phyloP scores from a whole-genome alignment of 805 yeast species.

The Ogataea nitratoaversa region DNA sequence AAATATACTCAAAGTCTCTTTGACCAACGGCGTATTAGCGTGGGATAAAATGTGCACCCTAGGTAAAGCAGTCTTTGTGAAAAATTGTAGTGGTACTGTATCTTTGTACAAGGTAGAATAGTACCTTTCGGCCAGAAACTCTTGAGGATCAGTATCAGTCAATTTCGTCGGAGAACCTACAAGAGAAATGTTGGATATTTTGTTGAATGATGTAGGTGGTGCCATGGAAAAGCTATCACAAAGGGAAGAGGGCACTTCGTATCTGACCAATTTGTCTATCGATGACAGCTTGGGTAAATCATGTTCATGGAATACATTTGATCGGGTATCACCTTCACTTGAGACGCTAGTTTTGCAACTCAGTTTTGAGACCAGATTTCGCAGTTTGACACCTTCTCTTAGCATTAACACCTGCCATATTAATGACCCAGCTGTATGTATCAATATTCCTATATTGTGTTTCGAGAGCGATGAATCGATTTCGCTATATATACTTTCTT shows the following conservation, averaged over 20 bases:
- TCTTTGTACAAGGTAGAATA: constrained; percentile 23
- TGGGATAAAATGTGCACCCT: constrained; percentile 25
- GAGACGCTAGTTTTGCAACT: not conserved
- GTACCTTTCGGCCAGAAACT: constrained; percentile 26
- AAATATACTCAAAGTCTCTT: constrained; percentile 16
- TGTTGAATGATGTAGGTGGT: constrained; percentile 5
- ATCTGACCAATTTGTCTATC: not conserved
- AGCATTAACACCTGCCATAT: constrained; percentile 9
- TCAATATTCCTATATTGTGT: constrained; percentile 2
- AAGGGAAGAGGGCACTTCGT: not conserved
- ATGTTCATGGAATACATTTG: not conserved
- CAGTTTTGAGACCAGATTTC: not conserved
- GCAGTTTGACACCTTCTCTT: not conserved
- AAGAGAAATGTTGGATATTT: not conserved
- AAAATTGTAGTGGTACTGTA: constrained; percentile 26
- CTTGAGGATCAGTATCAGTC: constrained; percentile 22
- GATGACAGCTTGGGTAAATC: not conserved
- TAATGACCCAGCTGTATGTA: constrained; percentile 4
- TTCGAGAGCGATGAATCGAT: not conserved
- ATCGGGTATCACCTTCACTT: not conserved
- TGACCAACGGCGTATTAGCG: constrained; percentile 17
- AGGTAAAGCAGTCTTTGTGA: constrained; percentile 29
- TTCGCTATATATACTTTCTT: not conserved
- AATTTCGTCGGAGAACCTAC: constrained; percentile 12
- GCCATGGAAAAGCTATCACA: constrained; percentile 6